These are phyloP conservation scores for Pythium periplocum DNA, from an alignment of 352 stramenopile species.

Conservation along the genomic window DNA sequence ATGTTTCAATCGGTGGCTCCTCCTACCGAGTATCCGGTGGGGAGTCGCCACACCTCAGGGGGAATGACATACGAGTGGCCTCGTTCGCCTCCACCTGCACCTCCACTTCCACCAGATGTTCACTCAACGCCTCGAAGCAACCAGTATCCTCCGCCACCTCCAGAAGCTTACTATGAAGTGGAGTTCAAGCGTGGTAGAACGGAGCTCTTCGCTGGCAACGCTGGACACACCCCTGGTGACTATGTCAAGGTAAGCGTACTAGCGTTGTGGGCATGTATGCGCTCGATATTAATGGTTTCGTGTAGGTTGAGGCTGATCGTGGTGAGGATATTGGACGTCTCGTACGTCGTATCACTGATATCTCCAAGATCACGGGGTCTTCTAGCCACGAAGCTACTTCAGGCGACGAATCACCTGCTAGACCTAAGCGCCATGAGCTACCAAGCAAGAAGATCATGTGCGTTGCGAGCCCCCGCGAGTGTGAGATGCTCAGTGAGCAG, in stretches of 20 bases:
- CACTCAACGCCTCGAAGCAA: conserved; percentile 4
- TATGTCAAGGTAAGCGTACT: conserved; percentile 84
- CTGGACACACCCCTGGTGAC: conserved; percentile 87
- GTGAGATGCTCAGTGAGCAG: conserved; percentile 86
- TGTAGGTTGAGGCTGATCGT: conserved; percentile 95
- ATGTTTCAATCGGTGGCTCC: conserved; percentile 40
- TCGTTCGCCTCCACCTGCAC: conserved; percentile 31
- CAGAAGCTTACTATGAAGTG: conserved; percentile 90
- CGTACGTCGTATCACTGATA: conserved; percentile 81
- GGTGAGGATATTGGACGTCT: conserved; percentile 96
- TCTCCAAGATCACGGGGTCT: conserved; percentile 60
- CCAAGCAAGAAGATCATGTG: conserved; percentile 92
- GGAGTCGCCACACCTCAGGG: conserved; percentile 57
- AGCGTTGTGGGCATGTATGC: neutral
- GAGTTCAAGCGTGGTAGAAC: conserved; percentile 94
- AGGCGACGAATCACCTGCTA: conserved; percentile 35
- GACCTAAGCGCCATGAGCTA: conserved; percentile 61
- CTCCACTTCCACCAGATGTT: conserved; percentile 59
- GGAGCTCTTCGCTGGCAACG: conserved; percentile 87
- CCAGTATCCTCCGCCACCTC: conserved; percentile 52
- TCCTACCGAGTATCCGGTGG: conserved; percentile 46
- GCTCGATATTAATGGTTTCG: neutral
- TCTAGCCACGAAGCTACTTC: conserved; percentile 23
- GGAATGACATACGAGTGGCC: conserved; percentile 65
- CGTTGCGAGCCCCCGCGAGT: conserved; percentile 89